Evolutionary conservation across 2,329 filamentous ascomycete genomes (phyloP), one percentile per base, ranked within the genome.

Genomic region (Zasmidium cellare): DNA sequence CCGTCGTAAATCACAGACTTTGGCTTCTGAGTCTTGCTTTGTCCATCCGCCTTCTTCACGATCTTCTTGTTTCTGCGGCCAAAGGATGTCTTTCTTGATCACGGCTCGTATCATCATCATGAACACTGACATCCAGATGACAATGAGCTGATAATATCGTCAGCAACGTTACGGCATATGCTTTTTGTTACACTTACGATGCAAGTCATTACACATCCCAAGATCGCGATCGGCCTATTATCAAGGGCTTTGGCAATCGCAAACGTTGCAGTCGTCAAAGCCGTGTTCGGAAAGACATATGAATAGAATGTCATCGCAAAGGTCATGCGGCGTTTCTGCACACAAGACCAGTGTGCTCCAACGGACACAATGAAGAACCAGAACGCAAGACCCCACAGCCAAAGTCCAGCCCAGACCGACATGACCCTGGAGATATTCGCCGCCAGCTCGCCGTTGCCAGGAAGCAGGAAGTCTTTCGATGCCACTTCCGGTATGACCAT

Each of bases 281-380:
- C 69, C 44, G 89, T 92, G 65, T 92, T 91, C 1, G 90, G 89
- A 67, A 92, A 92, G 3, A 92, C 82, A 72, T 92, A 93, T 2
- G 86, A 90, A 74, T 88, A 94, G 87, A 90, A 96, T 1, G 87
- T 90, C 89, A 94, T 92, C 18, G 89, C 87, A 68, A 92, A 94
- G 3, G 85, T 82, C 77, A 92, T 84, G 55, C 80, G 82, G 38
- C 82, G 80, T 11, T 82, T 77, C 0, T 80, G 77, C 19, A 87
- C 78, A 51, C 88, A 87, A 25, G 86, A 88, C 81, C 83, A 88
- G 58, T 93, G 83, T 1, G 89, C 89, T 1, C 89, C 87, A n/a
- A 90, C 82, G 1, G 86, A 88, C 11, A 94, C 86, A 57, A 93
- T 78, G 73, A 93, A 93, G 77, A 93, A 94, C 87, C 90, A 94